Evolutionary conservation across 345 rosid genomes (phyloP), one percentile per base, ranked within the genome.

Genomic region (Eucalyptus curtisii): DNA sequence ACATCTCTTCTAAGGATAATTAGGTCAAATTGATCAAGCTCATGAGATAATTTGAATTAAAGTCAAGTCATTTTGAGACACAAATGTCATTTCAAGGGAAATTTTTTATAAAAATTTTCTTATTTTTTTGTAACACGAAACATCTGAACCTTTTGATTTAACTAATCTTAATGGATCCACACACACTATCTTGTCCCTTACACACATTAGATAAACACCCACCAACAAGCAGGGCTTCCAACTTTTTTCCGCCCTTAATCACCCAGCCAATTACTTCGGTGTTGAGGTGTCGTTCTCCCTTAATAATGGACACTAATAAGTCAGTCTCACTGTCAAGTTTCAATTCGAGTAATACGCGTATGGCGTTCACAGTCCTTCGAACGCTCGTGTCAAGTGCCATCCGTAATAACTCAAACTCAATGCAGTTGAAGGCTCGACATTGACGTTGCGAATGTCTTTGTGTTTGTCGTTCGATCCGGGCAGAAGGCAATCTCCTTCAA

Each of bases 151-250:
- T 33, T 68, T 68, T 1, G 13, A 68, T 68, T 4, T 24, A 2
- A 9, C 44, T 31, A 33, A 16, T 3, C 12, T 33, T 68, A 10
- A 31, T 3, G 12, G 80, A 31, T 68, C 13, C 4, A 9, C 24
- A 68, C 42, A 3, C 1, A 17, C 6, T 3, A 0, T 68, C 44
- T 10, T 0, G 24, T 33, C 1, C 25, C 9, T n/a, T 7, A 24
- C 81, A 10, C 5, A 25, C 81, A 17, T 17, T 3, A 9, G 44
- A 68, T 68, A 33, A 68, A 19, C 25, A 33, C 24, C 25, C 13
- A 37, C 44, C 44, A 3, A 68, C 25, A 9, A 11, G 6, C 44
- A 13, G 6, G 25, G 81, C 25, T 68, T 37, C 44, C 81, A 5
- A 68, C 44, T 33, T 68, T 68, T 24, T 33, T 68, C 81, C 1